Conservation (phyloP, 108 stramenopile genomes). For the Skeletonema potamos region DNA sequence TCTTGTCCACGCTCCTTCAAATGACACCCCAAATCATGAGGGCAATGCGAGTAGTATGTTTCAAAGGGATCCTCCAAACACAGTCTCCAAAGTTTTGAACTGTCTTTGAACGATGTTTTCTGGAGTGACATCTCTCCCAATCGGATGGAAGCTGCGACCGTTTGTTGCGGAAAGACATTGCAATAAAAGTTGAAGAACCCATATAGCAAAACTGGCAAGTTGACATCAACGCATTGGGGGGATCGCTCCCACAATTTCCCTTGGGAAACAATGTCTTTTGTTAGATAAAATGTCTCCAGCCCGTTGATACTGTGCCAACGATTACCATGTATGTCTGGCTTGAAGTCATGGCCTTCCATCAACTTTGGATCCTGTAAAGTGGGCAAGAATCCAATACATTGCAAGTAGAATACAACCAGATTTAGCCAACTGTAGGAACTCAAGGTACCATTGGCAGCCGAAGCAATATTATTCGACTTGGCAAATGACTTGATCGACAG, state of each 20-base stretch:
- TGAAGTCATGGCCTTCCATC: conserved; percentile 47
- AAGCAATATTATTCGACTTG: conserved; percentile 53
- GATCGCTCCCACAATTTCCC: conserved; percentile 44
- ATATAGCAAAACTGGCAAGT: conserved; percentile 54
- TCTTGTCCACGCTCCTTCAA: conserved; percentile 48
- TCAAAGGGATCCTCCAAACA: conserved; percentile 90
- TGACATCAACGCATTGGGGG: conserved; percentile 21
- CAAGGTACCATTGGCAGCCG: conserved; percentile 63
- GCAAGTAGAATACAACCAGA: conserved; percentile 79
- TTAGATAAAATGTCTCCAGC: conserved; percentile 59
- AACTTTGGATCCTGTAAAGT: conserved; percentile 62
- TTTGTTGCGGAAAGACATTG: conserved; percentile 47
- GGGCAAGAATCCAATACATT: conserved; percentile 71
- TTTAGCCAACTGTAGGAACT: conserved; percentile 84
- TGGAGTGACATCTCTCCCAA: conserved; percentile 41
- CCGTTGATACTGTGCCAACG: conserved; percentile 67
- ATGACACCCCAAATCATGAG: conserved; percentile 76
- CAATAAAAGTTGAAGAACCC: conserved; percentile 82
- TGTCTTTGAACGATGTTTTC: conserved; percentile 54
- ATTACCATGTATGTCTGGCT: conserved; percentile 44
- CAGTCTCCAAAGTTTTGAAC: conserved; percentile 45
- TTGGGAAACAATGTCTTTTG: conserved; percentile 36
- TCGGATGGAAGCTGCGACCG: conserved; percentile 60
- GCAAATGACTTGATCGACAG: conserved; percentile 76
- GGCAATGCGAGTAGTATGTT: conserved; percentile 72